Percentiles rank a stretch among this genome's conserved stretches.
Evolutionary conservation across 805 yeast species (phyloP).

Genomic region (Debaryomyces maramus): DNA sequence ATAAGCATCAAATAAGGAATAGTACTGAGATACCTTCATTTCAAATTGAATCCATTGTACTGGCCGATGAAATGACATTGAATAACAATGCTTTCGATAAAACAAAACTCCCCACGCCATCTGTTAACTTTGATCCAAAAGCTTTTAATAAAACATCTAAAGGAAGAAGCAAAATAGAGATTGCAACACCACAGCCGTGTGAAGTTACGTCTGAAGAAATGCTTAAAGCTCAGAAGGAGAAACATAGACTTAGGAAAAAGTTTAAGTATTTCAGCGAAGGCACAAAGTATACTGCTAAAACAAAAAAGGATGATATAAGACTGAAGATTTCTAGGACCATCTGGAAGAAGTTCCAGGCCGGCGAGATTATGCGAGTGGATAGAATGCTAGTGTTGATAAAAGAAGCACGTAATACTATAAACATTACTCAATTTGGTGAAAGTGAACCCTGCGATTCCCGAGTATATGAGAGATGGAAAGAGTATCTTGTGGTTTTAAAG

Average conservation of each 20-base stretch:
- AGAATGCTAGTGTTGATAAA: slow-evolving; percentile 69
- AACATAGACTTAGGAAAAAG: slow-evolving; percentile 15
- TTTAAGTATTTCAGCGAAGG: slow-evolving; percentile 23
- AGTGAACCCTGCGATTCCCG: slow-evolving; percentile 53
- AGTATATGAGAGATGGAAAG: slow-evolving; percentile 74
- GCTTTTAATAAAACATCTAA: neutral
- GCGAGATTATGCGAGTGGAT: slow-evolving; percentile 66
- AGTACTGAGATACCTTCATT: neutral
- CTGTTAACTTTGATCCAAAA: neutral
- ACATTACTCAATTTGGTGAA: slow-evolving; percentile 40
- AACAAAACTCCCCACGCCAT: neutral
- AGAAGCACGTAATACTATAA: slow-evolving; percentile 24
- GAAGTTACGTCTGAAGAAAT: slow-evolving; percentile 12
- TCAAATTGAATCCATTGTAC: slow-evolving; percentile 1
- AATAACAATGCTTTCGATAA: neutral
- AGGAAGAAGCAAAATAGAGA: slow-evolving; percentile 5
- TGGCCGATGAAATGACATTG: neutral
- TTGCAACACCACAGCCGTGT: slow-evolving; percentile 24
- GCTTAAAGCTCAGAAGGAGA: slow-evolving; percentile 15
- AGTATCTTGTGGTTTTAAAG: slow-evolving; percentile 70
- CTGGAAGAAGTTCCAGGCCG: slow-evolving; percentile 41
- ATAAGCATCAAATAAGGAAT: neutral
- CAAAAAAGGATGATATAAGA: slow-evolving; percentile 17
- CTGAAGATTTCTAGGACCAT: slow-evolving; percentile 19
- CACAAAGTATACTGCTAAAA: slow-evolving; percentile 23